Conservation (phyloP, 2,329 filamentous ascomycete species). For the Nemania sp. region DNA sequence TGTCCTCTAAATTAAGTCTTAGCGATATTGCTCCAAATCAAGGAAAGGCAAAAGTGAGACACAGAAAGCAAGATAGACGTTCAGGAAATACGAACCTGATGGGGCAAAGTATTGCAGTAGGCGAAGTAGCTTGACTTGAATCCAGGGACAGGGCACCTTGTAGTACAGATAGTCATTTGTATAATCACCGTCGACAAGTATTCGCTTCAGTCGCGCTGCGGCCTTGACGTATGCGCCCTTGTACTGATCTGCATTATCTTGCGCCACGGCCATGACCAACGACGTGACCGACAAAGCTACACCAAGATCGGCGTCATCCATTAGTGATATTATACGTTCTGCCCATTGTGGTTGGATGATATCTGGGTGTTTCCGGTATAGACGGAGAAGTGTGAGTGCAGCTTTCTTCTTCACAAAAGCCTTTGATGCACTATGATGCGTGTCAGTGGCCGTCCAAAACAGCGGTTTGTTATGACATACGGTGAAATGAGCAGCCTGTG, state of each 20-base stretch:
- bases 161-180: conserved; percentile 95
- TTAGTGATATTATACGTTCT: conserved; percentile 96
- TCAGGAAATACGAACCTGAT: too few relatives aligned
- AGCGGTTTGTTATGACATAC: conserved; percentile 54
- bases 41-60: too few relatives aligned
- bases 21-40: too few relatives aligned
- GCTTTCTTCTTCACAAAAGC: conserved; percentile 99
- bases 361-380: conserved; percentile 91
- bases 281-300: conserved; percentile 95
- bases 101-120: conserved; percentile 95
- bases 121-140: conserved; percentile 91
- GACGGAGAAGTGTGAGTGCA: conserved; percentile 84
- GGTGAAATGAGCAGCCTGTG: conserved; percentile 93
- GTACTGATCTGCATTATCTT: conserved; percentile 93
- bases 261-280: conserved; percentile 88
- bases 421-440: conserved; percentile 66
- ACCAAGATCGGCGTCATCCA: conserved; percentile 94
- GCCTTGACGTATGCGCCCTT: conserved; percentile 94
- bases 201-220: conserved; percentile 82
- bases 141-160: conserved; percentile 98
- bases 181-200: conserved; percentile 88
- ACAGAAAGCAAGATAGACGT: too few relatives aligned
- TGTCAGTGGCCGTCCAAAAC: conserved; percentile 17
- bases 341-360: conserved; percentile 98
- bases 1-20: conserved; percentile 68